Base-by-base conservation (phyloP, 2,329 filamentous ascomycete species). In the Epichloe amarillans region DNA sequence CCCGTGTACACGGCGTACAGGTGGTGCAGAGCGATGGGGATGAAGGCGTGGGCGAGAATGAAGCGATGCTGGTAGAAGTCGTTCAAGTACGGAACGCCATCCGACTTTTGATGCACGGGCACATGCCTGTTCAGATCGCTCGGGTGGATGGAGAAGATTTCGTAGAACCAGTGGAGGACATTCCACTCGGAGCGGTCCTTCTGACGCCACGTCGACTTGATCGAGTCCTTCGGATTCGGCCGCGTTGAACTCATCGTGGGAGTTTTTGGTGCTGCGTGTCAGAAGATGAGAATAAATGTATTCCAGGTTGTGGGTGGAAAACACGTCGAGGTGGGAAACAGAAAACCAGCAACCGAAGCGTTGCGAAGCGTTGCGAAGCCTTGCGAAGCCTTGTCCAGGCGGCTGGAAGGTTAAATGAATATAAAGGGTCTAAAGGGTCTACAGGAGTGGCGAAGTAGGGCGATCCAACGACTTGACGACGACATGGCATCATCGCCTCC, bases 171-270 rank as follows among this genome's bases (percentile, higher is more conserved):
- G 51, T 53, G 51, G 26, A 46, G 47, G 37, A 47, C 30, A 19
- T 33, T 40, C 51, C 51, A 53, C 23, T 53, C 51, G 8, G 51
- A 53, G 33, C 51, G 51, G 19, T 50, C 44, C 35, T 53, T 53
- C 2, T 21, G 38, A 2, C 47, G 47, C 51, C 51, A 53, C n/a
- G 51, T 53, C 33, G 48, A 50, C 43, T 50, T 53, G n/a, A 53
- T 53, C 10, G 51, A 53, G 40, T 53, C 51, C 15, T 42, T 46
- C 5, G 48, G 47, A 19, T 47, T 50, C 15, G 38, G n/a, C 12
- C 10, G 30, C 1, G 38, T 23, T 8, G 37, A 15, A 46, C 49
- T 47, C 49, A 51, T 51, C 5, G 14, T 26, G 21, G 15, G 26
- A 11, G 26, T 4, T 10, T 10, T 30, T 11, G 10, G 10, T 4